Base-by-base conservation (phyloP, 2,329 filamentous ascomycete genomes). In the Paecilomyces sp. region DNA sequence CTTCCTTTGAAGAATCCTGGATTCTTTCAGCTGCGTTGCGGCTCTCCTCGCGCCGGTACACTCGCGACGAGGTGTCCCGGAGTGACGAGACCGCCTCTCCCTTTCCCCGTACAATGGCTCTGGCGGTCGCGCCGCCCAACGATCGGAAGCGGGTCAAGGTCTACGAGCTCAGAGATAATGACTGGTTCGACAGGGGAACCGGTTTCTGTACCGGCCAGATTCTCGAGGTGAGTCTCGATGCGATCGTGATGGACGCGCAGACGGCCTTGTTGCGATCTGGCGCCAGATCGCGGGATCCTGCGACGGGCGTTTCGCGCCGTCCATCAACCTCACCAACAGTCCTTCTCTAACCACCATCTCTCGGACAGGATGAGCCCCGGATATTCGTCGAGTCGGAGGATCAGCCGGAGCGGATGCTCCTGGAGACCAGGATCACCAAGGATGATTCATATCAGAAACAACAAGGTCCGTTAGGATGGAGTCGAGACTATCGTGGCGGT, bases 391-490 rank as follows among this genome's bases (percentile, higher is more conserved):
- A 96, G 70, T 96, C 93, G 60, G 94, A 99, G 79, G 94, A 97
- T 66, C 86, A 95, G 63, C 91, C 92, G 56, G 85, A 89, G 57
- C 86, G 91, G 64, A 84, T 91, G 64, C 81, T 99, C 41, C 82
- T 99, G 61, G 91, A 97, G 76, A 96, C 93, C 41, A 89, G 85
- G 71, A 95, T 99, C 65, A 86, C 87, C 63, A 96, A 92, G 74
- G 92, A 97, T 71, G 93, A 97, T 84, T 90, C 90, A 61, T 97
- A 97, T 73, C 92, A 97, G 78, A 96, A 97, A 77, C 94, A 99
- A 76, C 93, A 97, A 88, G 91, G 91, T 88, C 41, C 15, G 28
- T 57, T 22, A 4, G n/a, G n/a, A 5, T 55, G 28, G 52, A 13
- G 54, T 15, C 50, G 47, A 9, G 9, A 24, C 30, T 41, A 12